These are phyloP conservation scores for Beauveria asiatica DNA, from an alignment of 2,329 filamentous ascomycete species.

Conservation along the genomic window DNA sequence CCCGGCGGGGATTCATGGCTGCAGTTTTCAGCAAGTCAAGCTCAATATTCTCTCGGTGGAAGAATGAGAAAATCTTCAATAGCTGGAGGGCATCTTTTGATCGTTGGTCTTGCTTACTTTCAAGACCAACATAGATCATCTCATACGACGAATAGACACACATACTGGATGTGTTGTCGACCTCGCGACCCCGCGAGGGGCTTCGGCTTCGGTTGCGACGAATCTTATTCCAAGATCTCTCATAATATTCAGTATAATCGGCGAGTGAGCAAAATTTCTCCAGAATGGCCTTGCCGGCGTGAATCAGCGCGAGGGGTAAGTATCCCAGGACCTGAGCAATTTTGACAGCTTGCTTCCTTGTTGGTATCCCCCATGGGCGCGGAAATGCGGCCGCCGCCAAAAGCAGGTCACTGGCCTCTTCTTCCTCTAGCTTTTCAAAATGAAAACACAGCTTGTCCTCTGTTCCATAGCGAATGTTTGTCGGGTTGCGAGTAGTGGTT, in stretches of 20 bases:
- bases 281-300: slow-evolving; percentile 11
- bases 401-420: slow-evolving; percentile 10
- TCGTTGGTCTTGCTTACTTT: slow-evolving; percentile 3
- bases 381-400: slow-evolving; percentile 6
- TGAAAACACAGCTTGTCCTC: slow-evolving; percentile 5
- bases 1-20: slow-evolving; percentile 1
- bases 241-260: slow-evolving; percentile 9
- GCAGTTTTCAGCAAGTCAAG: slow-evolving; percentile 2
- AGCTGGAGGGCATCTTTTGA: slow-evolving; percentile 7
- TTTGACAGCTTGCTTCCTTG: not conserved
- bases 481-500: slow-evolving; percentile 11
- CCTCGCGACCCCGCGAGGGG: not conserved
- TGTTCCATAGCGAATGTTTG: slow-evolving; percentile 4
- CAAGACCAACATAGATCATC: slow-evolving; percentile 7
- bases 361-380: slow-evolving; percentile 5
- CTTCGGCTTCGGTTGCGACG: not conserved
- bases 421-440: not conserved
- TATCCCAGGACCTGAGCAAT: slow-evolving; percentile 8
- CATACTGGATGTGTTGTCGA: not conserved
- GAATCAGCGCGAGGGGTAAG: slow-evolving; percentile 11
- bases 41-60: slow-evolving; percentile 7
- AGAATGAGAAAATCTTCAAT: slow-evolving; percentile 10
- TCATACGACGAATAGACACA: slow-evolving; percentile 7
- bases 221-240: slow-evolving; percentile 1
- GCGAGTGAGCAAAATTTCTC: slow-evolving; percentile 8